phyloP scores from a whole-genome alignment of 2,329 filamentous ascomycete genomes.

The Diaporthe ampelina region DNA sequence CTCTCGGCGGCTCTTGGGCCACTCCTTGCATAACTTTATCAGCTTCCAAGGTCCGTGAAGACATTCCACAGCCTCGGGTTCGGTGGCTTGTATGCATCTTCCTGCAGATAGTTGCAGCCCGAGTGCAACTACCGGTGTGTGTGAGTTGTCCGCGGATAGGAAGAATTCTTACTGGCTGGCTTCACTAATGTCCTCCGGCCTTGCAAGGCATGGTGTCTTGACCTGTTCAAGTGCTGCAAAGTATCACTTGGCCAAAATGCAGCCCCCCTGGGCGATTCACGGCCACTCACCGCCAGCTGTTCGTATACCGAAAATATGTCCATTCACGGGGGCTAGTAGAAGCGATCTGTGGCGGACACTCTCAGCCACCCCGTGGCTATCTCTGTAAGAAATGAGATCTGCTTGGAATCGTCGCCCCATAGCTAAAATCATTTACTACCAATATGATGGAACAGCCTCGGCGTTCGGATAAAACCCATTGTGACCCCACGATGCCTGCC shows the following conservation, averaged over 20 bases:
- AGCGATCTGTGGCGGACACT: neutral
- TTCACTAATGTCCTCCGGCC: slow-evolving; percentile 2
- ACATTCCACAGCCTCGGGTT: slow-evolving; percentile 26
- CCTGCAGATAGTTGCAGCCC: neutral
- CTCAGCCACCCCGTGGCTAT: slow-evolving; percentile 18
- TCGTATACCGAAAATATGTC: slow-evolving; percentile 30
- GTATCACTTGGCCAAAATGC: slow-evolving; percentile 20
- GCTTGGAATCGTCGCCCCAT: neutral
- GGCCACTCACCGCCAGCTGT: slow-evolving; percentile 24
- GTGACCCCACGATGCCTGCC: slow-evolving; percentile 13
- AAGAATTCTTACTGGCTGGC: neutral
- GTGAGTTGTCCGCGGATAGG: neutral
- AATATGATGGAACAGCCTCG: neutral
- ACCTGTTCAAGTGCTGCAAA: slow-evolving; percentile 9
- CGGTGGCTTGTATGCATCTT: neutral
- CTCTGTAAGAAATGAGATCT: neutral
- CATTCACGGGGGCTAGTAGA: neutral
- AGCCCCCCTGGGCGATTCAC: slow-evolving; percentile 13
- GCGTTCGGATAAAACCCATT: neutral
- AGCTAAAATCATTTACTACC: neutral
- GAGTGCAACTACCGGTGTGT: neutral
- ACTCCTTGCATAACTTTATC: slow-evolving; percentile 1
- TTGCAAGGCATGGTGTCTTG: slow-evolving; percentile 13
- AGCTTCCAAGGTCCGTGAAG: neutral
- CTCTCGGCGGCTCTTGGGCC: slow-evolving; percentile 14